Base-by-base conservation (phyloP, 305 asterid genomes). In the Ilex paraguariensis region DNA sequence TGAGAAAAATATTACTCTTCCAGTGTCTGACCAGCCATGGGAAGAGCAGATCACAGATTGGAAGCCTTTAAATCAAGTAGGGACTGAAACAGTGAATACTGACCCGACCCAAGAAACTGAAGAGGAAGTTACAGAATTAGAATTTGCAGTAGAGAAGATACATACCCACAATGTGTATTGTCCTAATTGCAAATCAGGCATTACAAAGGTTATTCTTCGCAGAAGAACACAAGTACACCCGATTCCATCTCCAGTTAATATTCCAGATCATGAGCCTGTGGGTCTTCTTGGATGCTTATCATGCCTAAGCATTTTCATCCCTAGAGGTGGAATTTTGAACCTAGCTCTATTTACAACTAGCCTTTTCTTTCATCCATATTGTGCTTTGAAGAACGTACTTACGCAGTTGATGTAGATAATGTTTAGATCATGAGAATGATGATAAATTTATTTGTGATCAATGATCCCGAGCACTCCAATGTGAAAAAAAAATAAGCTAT, bases 161-260 rank as follows among this genome's bases (percentile, higher is more conserved):
- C 88, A 85, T 7, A 79, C 83, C 21, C 93, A 81, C 71, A 63
- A 80, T 31, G 74, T 83, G 54, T 66, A 72, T 33, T 85, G 95
- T 45, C 95, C 95, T 7, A 79, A 85, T 3, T 87, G 95, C 17
- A 81, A 44, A 2, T 66, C 16, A 7, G 76, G 65, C 36, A 82
- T 87, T 4, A 81, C 93, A 0, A 87, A 77, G 68, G 95, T 88
- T 31, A 54, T 82, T 64, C 87, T 88, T 17, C 82, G 90, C 15
- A 60, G 91, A 64, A 81, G 61, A 62, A 79, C 16, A 56, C 64
- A 54, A 13, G 58, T 46, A 31, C 31, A 15, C 32, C 57, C 14
- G 60, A 8, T 45, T 4, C 54, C 17, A 3, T 28, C 10, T 9
- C 7, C 32, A 28, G 59, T 28, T 11, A 13, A 16, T 3, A 63